Evolutionary conservation across 2,329 filamentous ascomycete genomes (phyloP).

Genomic region (Blumeriella jaapii): DNA sequence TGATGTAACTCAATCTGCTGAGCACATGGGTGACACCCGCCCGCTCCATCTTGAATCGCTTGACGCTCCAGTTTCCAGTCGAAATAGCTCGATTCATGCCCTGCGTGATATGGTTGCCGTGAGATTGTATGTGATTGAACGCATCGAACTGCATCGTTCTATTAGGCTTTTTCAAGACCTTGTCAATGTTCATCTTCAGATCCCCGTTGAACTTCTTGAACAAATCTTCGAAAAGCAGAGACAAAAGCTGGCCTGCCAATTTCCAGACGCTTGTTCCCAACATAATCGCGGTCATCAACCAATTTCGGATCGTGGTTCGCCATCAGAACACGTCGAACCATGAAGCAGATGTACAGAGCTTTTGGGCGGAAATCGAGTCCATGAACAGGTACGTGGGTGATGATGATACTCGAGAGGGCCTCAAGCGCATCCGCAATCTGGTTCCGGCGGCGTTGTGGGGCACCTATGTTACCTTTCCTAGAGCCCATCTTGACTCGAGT

Average conservation of each 20-base stretch:
- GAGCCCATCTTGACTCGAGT: conserved; percentile 77
- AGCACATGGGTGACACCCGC: conserved; percentile 94
- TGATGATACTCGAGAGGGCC: conserved; percentile 81
- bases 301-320: conserved; percentile 79
- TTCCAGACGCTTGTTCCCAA: conserved; percentile 96
- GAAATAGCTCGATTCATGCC: conserved; percentile 95
- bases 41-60: conserved; percentile 97
- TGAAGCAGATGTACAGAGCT: conserved; percentile 89
- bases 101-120: conserved; percentile 77
- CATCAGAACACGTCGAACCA: conserved; percentile 94
- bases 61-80: conserved; percentile 95
- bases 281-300: conserved; percentile 93
- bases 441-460: conserved; percentile 55
- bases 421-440: conserved; percentile 87
- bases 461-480: conserved; percentile 39
- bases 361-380: conserved; percentile 95
- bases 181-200: conserved; percentile 89
- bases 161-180: conserved; percentile 87
- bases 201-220: conserved; percentile 92
- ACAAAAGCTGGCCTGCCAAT: conserved; percentile 85
- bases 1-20: conserved; percentile 91
- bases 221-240: conserved; percentile 88
- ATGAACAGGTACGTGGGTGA: conserved; percentile 86
- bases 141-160: conserved; percentile 83
- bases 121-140: conserved; percentile 69